Evolutionary conservation across 202 grass and related monocot species (phyloP), one percentile per base, ranked within the genome.

Genomic region (Brachypodium distachyon): DNA sequence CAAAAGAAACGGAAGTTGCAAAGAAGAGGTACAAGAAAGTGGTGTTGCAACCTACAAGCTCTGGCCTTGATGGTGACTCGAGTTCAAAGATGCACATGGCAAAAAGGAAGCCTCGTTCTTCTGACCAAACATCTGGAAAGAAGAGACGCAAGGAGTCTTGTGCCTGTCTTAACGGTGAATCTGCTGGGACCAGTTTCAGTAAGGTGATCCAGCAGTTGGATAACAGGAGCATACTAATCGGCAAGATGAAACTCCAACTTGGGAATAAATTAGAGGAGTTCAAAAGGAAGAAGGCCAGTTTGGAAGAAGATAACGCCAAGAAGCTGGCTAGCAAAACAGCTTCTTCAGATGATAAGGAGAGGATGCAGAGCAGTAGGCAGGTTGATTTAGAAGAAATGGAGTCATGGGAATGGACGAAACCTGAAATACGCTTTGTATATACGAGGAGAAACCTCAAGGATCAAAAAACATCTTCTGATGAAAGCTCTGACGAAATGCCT

Each of bases 381-480:
- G 65, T 40, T 48, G 52, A 53, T 72, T 72, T 64, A 44, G 27
- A 86, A 78, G 61, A 75, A 78, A 78, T 65, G 38, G 78, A 70
- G 61, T 26, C 70, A 78, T 76, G 85, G 73, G 76, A 82, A 34
- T 77, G 71, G 72, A 72, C 1, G 6, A 43, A 27, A 67, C 82
- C 43, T 38, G 86, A 77, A 72, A 55, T 76, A 34, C 77, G 12
- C 21, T n/a, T 81, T 34, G 65, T 85, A 43, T 89, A 84, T 36
- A 85, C 56, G 32, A 87, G 85, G 75, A 83, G 74, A 81, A 93
- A 77, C 18, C 47, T n/a, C 42, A 87, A 81, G 22, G 50, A 51
- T 57, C 38, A 92, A 83, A 37, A 86, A 53, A 51, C 67, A 49
- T 79, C 49, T 73, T 22, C 46, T 46, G 59, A 81, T 78, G 61